Evolutionary conservation across 345 rosid genomes (phyloP), one percentile per base, ranked within the genome.

Genomic region (Dipteronia dyeriana): DNA sequence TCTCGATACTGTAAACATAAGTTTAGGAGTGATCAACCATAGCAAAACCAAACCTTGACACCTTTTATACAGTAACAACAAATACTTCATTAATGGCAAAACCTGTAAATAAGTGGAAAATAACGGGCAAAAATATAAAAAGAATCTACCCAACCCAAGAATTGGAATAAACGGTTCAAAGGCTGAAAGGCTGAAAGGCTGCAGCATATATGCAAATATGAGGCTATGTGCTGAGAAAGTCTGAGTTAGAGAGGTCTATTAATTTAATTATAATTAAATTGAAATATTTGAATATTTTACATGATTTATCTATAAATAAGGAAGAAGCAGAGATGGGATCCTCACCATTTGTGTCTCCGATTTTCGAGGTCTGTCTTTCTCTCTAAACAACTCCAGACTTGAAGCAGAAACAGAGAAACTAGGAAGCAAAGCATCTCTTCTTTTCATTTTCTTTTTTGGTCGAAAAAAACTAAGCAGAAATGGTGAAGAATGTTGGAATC

Each of bases 401-500:
- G 19, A 16, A 1, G 8, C 67, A 25, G 74, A 20, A 31, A 43
- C 17, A 62, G 17, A n/a, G n/a, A 56, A 29, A 29, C 17, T 16
- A 39, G 25, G 3, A 31, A 65, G 17, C 25, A 51, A 53, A 62
- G 69, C 60, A 65, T 4, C 57, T 16, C 20, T 34, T 12, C 43
- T 17, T 39, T 74, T 22, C n/a, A 45, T 74, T 7, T 47, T 41
- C 2, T 0, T 41, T 41, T 41, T 45, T 45, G 49, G 14, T 10
- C 13, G 10, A 13, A n/a, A 7, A 7, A 71, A 2, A 20, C 2
- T 7, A 2, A 31, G 14, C 34, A n/a, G 12, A 66, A 84, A 97
- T 97, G 99, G 90, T 96, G 71, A 90, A 90, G 92, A 94, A 97
- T 89, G 99, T 97, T 39, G 99, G 99, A 73, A 90, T 97, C 80